Conservation (phyloP, 495 filamentous ascomycete genomes). For the Bathelium albidoporum region DNA sequence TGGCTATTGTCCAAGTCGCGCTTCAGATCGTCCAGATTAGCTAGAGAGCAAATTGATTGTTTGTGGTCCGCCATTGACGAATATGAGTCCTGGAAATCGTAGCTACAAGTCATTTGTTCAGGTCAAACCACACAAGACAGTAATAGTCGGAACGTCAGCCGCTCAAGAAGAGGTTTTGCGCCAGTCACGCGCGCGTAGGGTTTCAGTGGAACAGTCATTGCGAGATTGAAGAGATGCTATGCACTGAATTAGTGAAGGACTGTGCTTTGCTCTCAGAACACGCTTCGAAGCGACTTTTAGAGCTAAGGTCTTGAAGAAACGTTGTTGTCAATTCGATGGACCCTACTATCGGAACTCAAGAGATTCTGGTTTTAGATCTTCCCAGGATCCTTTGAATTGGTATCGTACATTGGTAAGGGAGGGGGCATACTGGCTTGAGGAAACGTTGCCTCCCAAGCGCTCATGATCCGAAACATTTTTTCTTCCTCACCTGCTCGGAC, state of each 20-base stretch:
- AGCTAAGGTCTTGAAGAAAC: constrained; percentile 2
- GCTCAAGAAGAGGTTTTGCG: constrained; percentile 1
- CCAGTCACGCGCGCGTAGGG: background rate
- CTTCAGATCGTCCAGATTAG: background rate
- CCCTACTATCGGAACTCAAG: background rate
- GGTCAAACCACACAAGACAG: background rate
- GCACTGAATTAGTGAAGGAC: constrained; percentile 1
- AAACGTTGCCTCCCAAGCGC: constrained; percentile 1
- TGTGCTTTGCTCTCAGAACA: constrained; percentile 1
- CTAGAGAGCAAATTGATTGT: background rate
- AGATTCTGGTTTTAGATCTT: background rate
- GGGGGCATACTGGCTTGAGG: background rate
- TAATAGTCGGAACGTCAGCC: constrained; percentile 1
- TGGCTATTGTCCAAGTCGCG: constrained; percentile 3
- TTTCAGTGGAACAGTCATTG: constrained; percentile 2
- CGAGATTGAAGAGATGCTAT: background rate
- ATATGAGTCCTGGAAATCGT: constrained; percentile 1
- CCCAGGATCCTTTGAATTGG: background rate
- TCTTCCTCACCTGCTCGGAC: background rate
- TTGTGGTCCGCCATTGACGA: background rate
- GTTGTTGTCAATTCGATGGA: background rate
- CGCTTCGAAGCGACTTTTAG: constrained; percentile 1
- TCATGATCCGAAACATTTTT: constrained; percentile 1
- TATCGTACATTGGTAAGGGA: constrained; percentile 1
- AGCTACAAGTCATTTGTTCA: background rate